These are phyloP conservation scores for Penicillium angulare DNA, from an alignment of 495 filamentous ascomycete species.

Conservation along the genomic window DNA sequence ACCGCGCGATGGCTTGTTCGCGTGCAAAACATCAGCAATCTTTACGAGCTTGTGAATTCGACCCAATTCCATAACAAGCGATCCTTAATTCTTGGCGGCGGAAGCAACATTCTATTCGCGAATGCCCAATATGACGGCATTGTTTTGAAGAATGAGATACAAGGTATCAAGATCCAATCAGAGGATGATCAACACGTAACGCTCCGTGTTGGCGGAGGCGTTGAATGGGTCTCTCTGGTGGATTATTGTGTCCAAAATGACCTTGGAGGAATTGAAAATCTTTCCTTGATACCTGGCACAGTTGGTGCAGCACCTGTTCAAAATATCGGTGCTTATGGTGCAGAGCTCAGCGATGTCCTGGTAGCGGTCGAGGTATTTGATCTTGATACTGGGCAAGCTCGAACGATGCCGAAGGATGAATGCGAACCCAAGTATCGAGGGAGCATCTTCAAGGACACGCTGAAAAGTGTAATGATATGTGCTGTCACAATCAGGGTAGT, in stretches of 20 bases:
- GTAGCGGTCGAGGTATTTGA: background rate
- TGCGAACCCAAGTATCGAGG: background rate
- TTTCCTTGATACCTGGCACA: background rate
- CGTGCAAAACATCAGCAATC: background rate
- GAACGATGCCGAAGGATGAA: background rate
- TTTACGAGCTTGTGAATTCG: background rate
- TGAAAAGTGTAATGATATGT: background rate
- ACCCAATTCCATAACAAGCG: background rate
- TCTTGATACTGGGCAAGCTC: background rate
- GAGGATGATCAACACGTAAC: background rate
- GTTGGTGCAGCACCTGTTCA: conserved; percentile 1
- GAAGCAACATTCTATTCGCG: background rate
- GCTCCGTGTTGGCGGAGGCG: background rate
- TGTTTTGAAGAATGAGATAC: background rate
- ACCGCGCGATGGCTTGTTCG: background rate
- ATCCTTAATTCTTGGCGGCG: background rate
- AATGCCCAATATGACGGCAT: background rate
- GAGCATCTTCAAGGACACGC: background rate
- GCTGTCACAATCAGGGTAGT: background rate
- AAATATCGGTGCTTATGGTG: conserved; percentile 1
- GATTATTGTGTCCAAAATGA: background rate
- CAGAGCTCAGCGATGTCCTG: background rate
- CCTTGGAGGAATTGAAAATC: background rate
- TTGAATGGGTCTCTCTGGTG: background rate
- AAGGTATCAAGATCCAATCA: background rate